Evolutionary conservation across 2,329 filamentous ascomycete genomes (phyloP), one percentile per base, ranked within the genome.

Genomic region (Hymenoscyphus scutula): DNA sequence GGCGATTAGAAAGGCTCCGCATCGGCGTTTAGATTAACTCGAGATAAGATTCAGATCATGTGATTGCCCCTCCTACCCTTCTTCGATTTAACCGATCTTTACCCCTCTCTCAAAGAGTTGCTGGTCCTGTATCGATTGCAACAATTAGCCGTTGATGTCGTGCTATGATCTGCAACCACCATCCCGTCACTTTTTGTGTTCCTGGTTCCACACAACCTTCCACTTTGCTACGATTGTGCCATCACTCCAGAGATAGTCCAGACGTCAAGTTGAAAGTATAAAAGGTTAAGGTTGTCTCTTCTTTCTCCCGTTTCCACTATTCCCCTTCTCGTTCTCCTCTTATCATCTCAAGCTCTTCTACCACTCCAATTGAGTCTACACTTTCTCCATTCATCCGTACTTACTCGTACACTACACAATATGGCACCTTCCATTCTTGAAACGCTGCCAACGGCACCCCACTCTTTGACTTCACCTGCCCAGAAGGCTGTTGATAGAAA

Each of bases 401-500:
- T n/a, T n/a, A n/a, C n/a, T n/a, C n/a, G n/a, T n/a, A n/a, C n/a
- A n/a, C 30, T 27, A 32, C 5, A 34, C 11, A 55, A 37, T 34
- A 69, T 69, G 67, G 64, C 67, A 13, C 67, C 67, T 37, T 68
- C 67, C 48, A 38, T 68, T 34, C 64, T 67, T 41, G 65, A 69
- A 45, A 65, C 62, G 7, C 68, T 62, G 25, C 61, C 68, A 19
- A 51, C 23, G 38, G 64, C 68, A 57, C 67, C 66, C 48, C 65
- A 67, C 53, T 59, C 62, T 48, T 56, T 69, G 15, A 63, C 56
- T 25, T 64, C 58, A 53, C 64, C 67, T 45, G 55, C 58, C 23
- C 65, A 66, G 32, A 67, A 63, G 37, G 1, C 34, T 13, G 61
- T 68, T 11, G 66, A 74, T 59, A 70, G 59, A 27, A 72, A 73